phyloP scores from a whole-genome alignment of 1,284 basidiomycete species.

The Rhodotorula sp. region DNA sequence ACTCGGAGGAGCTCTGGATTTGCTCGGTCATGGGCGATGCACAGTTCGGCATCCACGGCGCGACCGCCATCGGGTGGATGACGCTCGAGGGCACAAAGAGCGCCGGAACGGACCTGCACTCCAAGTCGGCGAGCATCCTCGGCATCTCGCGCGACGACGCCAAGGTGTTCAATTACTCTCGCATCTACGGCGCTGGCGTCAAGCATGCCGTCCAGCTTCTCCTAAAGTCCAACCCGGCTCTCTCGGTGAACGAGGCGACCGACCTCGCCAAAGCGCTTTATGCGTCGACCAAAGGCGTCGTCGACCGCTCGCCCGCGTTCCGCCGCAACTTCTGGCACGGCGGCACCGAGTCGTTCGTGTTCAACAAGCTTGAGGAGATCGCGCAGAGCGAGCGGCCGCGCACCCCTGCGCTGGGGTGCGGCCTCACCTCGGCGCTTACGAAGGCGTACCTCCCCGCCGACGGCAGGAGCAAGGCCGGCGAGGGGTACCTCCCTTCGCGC shows the following conservation, averaged over 20 bases:
- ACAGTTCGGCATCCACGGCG: constrained; percentile 95
- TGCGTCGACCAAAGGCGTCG: constrained; percentile 80
- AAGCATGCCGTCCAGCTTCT: constrained; percentile 88
- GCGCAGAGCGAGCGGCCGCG: constrained; percentile 81
- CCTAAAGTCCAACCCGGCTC: constrained; percentile 78
- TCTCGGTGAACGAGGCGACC: constrained; percentile 77
- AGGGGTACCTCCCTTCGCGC: constrained; percentile 91
- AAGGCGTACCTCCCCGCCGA: constrained; percentile 78
- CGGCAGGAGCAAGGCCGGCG: constrained; percentile 61
- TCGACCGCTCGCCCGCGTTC: constrained; percentile 46
- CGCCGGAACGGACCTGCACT: constrained; percentile 93
- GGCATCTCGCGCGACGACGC: constrained; percentile 93
- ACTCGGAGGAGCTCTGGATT: constrained; percentile 99
- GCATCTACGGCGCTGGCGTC: constrained; percentile 97
- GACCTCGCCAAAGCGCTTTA: constrained; percentile 84
- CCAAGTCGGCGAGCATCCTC: constrained; percentile 91
- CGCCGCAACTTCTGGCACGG: constrained; percentile 86
- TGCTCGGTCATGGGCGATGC: constrained; percentile 98
- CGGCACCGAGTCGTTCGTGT: constrained; percentile 95
- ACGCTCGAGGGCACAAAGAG: constrained; percentile 98
- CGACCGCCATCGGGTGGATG: constrained; percentile 99
- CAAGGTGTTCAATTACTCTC: constrained; percentile 99
- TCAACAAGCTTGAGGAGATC: constrained; percentile 98
- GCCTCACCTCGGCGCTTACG: constrained; percentile 86
- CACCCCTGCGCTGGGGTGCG: constrained; percentile 92